These are phyloP conservation scores for Saccharomycopsis guyanensis DNA, from an alignment of 805 yeast species.

Conservation along the genomic window DNA sequence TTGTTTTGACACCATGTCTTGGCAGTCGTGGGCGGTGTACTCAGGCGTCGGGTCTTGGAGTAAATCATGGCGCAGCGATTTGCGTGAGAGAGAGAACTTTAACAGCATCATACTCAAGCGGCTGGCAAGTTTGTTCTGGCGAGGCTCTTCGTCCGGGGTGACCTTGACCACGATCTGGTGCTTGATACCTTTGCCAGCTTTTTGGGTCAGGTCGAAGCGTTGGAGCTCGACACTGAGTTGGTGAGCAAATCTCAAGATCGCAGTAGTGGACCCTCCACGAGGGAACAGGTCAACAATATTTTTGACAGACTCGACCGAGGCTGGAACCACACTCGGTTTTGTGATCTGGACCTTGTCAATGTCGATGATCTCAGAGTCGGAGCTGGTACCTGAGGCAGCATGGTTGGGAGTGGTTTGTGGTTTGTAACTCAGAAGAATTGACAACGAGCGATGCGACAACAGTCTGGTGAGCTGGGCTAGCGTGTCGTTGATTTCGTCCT, in stretches of 20 bases:
- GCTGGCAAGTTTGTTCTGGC: too few relatives aligned
- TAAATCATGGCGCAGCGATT: too few relatives aligned
- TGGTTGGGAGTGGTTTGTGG: too few relatives aligned
- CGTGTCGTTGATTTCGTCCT: not conserved
- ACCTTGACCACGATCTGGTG: not conserved
- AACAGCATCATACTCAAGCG: too few relatives aligned
- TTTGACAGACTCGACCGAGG: not conserved
- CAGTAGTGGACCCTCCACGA: not conserved
- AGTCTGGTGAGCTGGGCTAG: not conserved
- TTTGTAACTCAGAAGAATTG: not conserved
- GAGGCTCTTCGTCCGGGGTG: not conserved
- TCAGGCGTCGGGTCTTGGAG: too few relatives aligned
- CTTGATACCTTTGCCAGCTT: not conserved
- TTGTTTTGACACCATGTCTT: too few relatives aligned
- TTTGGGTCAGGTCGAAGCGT: not conserved
- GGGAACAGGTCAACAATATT: not conserved
- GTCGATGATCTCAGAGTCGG: too few relatives aligned
- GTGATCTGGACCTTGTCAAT: not conserved
- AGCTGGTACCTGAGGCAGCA: too few relatives aligned
- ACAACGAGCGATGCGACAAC: not conserved
- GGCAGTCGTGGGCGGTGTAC: too few relatives aligned
- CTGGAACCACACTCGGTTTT: not conserved
- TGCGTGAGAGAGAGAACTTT: too few relatives aligned
- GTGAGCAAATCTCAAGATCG: not conserved
- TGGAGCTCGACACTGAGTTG: not conserved